Evolutionary conservation across 2,329 filamentous ascomycete genomes (phyloP).

Genomic region (Fusarium acutatum): DNA sequence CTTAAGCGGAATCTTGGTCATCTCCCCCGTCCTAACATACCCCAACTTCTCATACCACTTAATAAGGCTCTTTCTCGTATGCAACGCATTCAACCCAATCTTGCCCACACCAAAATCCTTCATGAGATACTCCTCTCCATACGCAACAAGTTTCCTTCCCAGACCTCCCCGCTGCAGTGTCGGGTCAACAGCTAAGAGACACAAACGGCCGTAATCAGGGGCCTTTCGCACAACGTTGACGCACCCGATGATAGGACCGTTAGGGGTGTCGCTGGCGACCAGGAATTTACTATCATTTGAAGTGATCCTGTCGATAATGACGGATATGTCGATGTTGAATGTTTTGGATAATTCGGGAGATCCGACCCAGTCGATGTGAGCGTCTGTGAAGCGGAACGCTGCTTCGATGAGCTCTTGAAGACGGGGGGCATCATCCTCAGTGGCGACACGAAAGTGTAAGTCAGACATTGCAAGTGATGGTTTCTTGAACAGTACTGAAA

Average conservation of each 20-base stretch:
- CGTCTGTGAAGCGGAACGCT: constrained; percentile 52
- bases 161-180: constrained; percentile 44
- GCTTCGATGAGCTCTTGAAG: constrained; percentile 50
- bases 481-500: not conserved
- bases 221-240: constrained; percentile 41
- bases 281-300: constrained; percentile 43
- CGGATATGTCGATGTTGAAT: constrained; percentile 74
- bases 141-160: constrained; percentile 44
- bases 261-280: constrained; percentile 34
- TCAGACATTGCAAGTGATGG: constrained; percentile 12
- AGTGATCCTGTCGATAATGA: constrained; percentile 63
- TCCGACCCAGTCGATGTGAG: constrained; percentile 45
- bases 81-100: constrained; percentile 47
- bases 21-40: constrained; percentile 47
- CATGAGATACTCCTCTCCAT: constrained; percentile 45
- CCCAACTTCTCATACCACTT: constrained; percentile 49
- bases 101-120: constrained; percentile 39
- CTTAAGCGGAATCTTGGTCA: constrained; percentile 44
- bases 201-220: constrained; percentile 42
- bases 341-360: constrained; percentile 67
- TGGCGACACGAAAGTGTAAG: constrained; percentile 49
- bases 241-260: constrained; percentile 38
- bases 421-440: constrained; percentile 45
- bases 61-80: constrained; percentile 45
- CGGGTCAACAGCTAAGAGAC: constrained; percentile 48